Evolutionary conservation across 179 eudicot genomes (phyloP), one percentile per base, ranked within the genome.

Genomic region (Pouteria campechiana): DNA sequence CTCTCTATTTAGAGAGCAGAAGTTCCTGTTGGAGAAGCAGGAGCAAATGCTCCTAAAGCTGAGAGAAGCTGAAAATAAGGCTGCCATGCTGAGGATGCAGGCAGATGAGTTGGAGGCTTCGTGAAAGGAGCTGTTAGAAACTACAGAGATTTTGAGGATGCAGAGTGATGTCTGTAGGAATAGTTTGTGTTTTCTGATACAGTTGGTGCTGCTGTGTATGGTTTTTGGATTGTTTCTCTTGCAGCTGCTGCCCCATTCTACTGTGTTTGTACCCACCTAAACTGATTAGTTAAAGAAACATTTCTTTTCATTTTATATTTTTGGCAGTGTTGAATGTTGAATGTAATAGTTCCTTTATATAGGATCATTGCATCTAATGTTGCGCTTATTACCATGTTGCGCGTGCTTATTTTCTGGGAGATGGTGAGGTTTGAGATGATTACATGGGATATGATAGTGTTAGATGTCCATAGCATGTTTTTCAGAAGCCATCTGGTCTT

Each of bases 251-350:
- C 71, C 78, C 30, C 37, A 57, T 32, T 47, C 68, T 41, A 49
- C 44, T 1, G 69, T 48, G 61, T 68, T 72, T 51, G 79, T 74
- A 57, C 93, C 96, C 33, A 86, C 96, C 53, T 79, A 60, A 51
- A n/a, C n/a, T n/a, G n/a, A n/a, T n/a, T n/a, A n/a, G n/a, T n/a
- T n/a, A n/a, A n/a, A n/a, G n/a, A n/a, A n/a, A n/a, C n/a, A n/a
- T n/a, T n/a, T n/a, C n/a, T n/a, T n/a, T n/a, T n/a, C n/a, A n/a
- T n/a, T n/a, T n/a, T n/a, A n/a, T n/a, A n/a, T n/a, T n/a, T n/a
- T n/a, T n/a, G n/a, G n/a, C n/a, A n/a, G n/a, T n/a, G n/a, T n/a
- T n/a, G n/a, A n/a, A n/a, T n/a, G n/a, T n/a, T n/a, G n/a, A n/a
- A n/a, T n/a, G n/a, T n/a, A n/a, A n/a, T n/a, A n/a, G n/a, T n/a